phyloP scores from a whole-genome alignment of 805 yeast genomes.

The Ogataea polymorpha region DNA sequence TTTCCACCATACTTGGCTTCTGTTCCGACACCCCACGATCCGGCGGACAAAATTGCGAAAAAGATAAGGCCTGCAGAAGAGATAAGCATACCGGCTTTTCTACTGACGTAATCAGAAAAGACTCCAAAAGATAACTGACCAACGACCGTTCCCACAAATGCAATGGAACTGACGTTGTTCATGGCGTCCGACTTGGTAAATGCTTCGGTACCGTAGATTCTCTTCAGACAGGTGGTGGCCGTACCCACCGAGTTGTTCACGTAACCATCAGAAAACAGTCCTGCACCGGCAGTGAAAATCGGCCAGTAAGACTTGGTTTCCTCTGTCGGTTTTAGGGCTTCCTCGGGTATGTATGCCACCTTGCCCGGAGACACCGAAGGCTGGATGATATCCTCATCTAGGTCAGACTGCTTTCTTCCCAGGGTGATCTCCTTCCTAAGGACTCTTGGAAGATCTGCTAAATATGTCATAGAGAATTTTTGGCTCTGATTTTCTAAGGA shows the following conservation, averaged over 20 bases:
- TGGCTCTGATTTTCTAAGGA: background rate
- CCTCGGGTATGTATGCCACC: constrained; percentile 22
- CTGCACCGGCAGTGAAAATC: constrained; percentile 83
- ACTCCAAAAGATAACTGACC: constrained; percentile 84
- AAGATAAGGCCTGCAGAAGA: constrained; percentile 74
- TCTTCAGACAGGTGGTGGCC: constrained; percentile 65
- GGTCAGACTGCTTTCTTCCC: constrained; percentile 21
- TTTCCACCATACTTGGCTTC: constrained; percentile 39
- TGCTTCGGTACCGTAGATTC: constrained; percentile 56
- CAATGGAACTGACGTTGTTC: constrained; percentile 79
- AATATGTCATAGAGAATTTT: constrained; percentile 4
- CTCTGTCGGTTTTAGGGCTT: constrained; percentile 24
- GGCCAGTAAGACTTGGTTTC: constrained; percentile 47
- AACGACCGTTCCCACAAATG: constrained; percentile 86
- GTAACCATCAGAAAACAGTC: constrained; percentile 90
- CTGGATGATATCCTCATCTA: constrained; percentile 18
- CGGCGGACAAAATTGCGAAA: constrained; percentile 77
- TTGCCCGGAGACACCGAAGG: constrained; percentile 23
- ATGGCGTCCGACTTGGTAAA: constrained; percentile 66
- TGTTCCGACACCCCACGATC: constrained; percentile 76
- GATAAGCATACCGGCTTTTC: constrained; percentile 79
- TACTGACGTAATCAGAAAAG: constrained; percentile 72
- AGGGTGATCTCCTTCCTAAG: constrained; percentile 27
- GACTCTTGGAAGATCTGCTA: constrained; percentile 12
- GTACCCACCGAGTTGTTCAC: constrained; percentile 81